phyloP scores from a whole-genome alignment of 164 flowering plant species.

The Houttuynia cordata region DNA sequence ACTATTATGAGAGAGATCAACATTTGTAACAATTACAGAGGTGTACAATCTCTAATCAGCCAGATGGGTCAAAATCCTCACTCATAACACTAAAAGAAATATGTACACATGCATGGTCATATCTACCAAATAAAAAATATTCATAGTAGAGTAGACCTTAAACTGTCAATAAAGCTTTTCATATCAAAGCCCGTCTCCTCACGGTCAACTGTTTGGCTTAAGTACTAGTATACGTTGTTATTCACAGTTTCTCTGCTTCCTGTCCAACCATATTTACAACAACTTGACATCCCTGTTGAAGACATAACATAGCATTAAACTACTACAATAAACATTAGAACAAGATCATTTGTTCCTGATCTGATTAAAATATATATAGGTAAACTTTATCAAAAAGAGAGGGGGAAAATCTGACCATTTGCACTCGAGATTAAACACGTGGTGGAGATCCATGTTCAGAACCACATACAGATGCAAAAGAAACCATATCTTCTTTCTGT shows the following conservation, averaged over 20 bases:
- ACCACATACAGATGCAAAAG: slow-evolving; percentile 62
- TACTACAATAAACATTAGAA: neutral
- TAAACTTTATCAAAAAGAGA: neutral
- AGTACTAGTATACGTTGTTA: slow-evolving; percentile 35
- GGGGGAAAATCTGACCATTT: neutral
- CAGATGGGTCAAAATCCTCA: neutral
- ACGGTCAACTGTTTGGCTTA: slow-evolving; percentile 16
- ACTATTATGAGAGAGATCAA: neutral
- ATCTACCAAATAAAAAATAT: neutral
- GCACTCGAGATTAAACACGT: slow-evolving; percentile 11
- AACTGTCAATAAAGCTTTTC: neutral
- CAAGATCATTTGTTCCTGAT: neutral
- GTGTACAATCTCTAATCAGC: neutral
- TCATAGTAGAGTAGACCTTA: neutral
- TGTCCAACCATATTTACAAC: slow-evolving; percentile 4
- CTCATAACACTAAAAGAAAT: neutral
- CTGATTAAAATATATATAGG: no score
- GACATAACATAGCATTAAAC: no score
- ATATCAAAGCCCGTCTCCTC: slow-evolving; percentile 7
- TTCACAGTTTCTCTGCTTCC: slow-evolving; percentile 28
- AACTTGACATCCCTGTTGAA: neutral
- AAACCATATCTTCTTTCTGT: slow-evolving; percentile 69
- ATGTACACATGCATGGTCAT: neutral
- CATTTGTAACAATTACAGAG: neutral
- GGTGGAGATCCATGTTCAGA: slow-evolving; percentile 84